phyloP scores from a whole-genome alignment of 805 yeast genomes.

The Candida takata region DNA sequence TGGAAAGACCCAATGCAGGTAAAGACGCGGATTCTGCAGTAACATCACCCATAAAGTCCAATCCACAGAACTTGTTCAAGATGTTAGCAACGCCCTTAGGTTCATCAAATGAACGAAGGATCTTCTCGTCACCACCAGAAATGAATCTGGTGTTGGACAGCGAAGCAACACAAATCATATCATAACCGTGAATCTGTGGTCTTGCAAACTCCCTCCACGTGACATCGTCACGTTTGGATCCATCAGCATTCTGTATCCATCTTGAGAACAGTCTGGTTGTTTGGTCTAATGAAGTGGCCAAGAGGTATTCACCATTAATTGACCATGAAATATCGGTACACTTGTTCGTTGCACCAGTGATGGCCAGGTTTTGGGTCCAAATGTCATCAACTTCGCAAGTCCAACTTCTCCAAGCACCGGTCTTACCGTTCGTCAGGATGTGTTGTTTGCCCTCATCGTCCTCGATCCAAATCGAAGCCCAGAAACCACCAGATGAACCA shows the following conservation, averaged over 20 bases:
- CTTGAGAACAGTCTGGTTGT: conserved; percentile 80
- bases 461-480: conserved; percentile 65
- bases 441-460: conserved; percentile 32
- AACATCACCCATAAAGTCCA: conserved; percentile 25
- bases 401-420: conserved; percentile 92
- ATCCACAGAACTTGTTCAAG: conserved; percentile 46
- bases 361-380: conserved; percentile 45
- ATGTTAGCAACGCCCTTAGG: conserved; percentile 71
- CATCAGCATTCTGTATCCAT: conserved; percentile 37
- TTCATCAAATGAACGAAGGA: conserved; percentile 79
- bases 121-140: conserved; percentile 95
- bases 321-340: conserved; percentile 81
- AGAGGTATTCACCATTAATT: conserved; percentile 52
- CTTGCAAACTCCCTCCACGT: conserved; percentile 92
- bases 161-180: conserved; percentile 75
- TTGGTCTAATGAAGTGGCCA: conserved; percentile 84
- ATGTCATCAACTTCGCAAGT: conserved; percentile 26
- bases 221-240: conserved; percentile 20
- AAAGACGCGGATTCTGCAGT: conserved; percentile 82
- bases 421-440: conserved; percentile 77
- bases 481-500: conserved; percentile 79
- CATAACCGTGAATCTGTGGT: conserved; percentile 98
- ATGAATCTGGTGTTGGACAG: conserved; percentile 59
- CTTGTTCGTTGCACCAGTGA: conserved; percentile 70
- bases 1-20: conserved; percentile 90